Percentiles rank a stretch among this genome's conserved stretches.
phyloP scores from a whole-genome alignment of 2,329 filamentous ascomycete genomes.

The Colletotrichum cordylinicola region DNA sequence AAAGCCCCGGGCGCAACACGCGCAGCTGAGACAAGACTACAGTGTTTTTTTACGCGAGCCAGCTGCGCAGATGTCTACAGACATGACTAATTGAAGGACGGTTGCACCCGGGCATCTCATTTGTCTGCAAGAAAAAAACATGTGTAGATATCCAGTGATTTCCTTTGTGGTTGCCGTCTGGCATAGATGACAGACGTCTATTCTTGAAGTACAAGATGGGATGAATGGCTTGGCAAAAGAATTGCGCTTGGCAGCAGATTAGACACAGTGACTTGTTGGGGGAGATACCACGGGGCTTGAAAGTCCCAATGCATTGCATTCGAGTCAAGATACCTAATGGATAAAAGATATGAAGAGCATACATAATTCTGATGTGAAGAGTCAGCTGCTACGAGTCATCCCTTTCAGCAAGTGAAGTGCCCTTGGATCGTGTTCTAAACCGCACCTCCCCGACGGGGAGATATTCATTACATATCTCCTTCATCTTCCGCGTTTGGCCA shows the following conservation, averaged over 20 bases:
- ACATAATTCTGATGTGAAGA: neutral
- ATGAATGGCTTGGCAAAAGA: neutral
- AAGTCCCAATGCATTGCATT: neutral
- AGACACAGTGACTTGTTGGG: neutral
- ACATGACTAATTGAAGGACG: constrained; percentile 4
- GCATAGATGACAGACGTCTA: neutral
- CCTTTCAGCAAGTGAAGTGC: neutral
- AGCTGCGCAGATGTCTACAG: neutral
- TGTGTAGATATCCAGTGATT: neutral
- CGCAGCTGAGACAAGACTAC: neutral
- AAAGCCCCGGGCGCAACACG: neutral
- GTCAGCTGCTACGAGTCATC: neutral
- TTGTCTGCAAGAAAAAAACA: neutral
- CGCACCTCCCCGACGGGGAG: neutral
- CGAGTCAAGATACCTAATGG: constrained; percentile 2
- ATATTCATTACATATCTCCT: neutral
- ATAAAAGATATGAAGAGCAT: neutral
- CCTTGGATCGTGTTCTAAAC: neutral
- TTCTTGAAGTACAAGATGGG: neutral
- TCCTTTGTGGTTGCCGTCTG: neutral
- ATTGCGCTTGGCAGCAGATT: neutral
- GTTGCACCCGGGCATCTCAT: neutral
- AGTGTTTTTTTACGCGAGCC: neutral
- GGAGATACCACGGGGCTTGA: neutral
- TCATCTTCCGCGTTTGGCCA: neutral